Base-by-base conservation (phyloP, 2,329 filamentous ascomycete genomes). In the Talaromyces atroroseus region DNA sequence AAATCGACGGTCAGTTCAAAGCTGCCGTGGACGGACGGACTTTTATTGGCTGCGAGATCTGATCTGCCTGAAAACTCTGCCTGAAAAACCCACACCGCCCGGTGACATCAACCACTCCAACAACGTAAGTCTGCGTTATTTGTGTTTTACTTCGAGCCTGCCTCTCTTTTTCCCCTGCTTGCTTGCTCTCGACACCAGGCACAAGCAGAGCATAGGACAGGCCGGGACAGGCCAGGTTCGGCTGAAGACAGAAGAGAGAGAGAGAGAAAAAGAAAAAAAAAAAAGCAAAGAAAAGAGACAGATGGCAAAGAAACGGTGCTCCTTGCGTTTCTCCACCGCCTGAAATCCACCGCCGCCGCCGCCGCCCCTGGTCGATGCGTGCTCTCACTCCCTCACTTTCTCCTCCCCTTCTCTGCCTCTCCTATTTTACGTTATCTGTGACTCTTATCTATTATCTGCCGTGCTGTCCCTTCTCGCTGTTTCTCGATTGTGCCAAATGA, bases 401-500 rank as follows among this genome's bases (percentile, higher is more conserved):
- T 40, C 3, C 11, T 36, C 10, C 7, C 24, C 14, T 11, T 40
- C 29, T 32, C 29, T 32, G 36, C 36, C 36, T 40, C n/a, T 1
- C n/a, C 36, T 18, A 4, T 36, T 23, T 14, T 23, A 42, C n/a
- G 7, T 42, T 8, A 42, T 42, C n/a, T 42, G 12, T 12, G n/a
- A 38, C 4, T 40, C 14, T 40, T 40, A 40, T 40, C 36, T 40
- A 5, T 2, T 40, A 42, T 40, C 36, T 20, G 6, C 6, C 20
- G 12, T 40, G 4, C n/a, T 40, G n/a, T 18, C 10, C 4, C 10
- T 18, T 44, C 20, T 21, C 38, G 2, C 8, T 21, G 5, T 21
- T 18, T 10, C 40, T 44, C 20, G 54, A 55, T 57, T 44, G 52
- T 49, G 57, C 53, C 66, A 64, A 68, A 73, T 72, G 71, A 71